Evolutionary conservation across 305 asterid genomes (phyloP).

Genomic region (Fraxinus sp.): DNA sequence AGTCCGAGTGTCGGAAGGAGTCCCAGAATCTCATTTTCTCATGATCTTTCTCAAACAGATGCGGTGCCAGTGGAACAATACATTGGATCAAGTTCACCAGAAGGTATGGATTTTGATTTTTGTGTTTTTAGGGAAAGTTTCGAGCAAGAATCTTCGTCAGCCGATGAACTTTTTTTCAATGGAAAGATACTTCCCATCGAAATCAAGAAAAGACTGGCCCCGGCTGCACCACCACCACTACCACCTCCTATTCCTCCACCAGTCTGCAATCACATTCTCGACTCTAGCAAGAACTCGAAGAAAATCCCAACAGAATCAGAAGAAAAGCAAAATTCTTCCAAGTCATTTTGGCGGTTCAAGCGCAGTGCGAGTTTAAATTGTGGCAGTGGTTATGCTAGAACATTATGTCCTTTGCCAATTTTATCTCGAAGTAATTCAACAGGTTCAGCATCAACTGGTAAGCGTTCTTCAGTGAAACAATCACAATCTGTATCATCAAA

Average conservation of each 20-base stretch:
- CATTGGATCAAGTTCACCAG: slow-evolving; percentile 47
- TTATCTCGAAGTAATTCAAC: slow-evolving; percentile 74
- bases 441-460: slow-evolving; percentile 46
- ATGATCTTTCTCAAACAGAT: slow-evolving; percentile 58
- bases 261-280: neutral
- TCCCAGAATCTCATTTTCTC: slow-evolving; percentile 82
- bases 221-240: slow-evolving; percentile 14
- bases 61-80: slow-evolving; percentile 56
- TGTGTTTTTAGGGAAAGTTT: slow-evolving; percentile 64
- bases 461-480: slow-evolving; percentile 45
- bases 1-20: slow-evolving; percentile 50
- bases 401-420: slow-evolving; percentile 68
- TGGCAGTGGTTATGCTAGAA: slow-evolving; percentile 69
- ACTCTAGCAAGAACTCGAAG: neutral
- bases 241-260: neutral
- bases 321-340: slow-evolving; percentile 37
- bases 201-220: slow-evolving; percentile 44
- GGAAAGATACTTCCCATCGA: slow-evolving; percentile 78
- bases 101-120: slow-evolving; percentile 67
- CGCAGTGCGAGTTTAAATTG: slow-evolving; percentile 76
- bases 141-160: slow-evolving; percentile 65
- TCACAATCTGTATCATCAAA: slow-evolving; percentile 21
- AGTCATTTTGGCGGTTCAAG: slow-evolving; percentile 73
- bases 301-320: slow-evolving; percentile 14
- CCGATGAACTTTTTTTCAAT: slow-evolving; percentile 82